These are phyloP conservation scores for Alternaria triticimaculans DNA, from an alignment of 2,329 filamentous ascomycete genomes.

Conservation along the genomic window DNA sequence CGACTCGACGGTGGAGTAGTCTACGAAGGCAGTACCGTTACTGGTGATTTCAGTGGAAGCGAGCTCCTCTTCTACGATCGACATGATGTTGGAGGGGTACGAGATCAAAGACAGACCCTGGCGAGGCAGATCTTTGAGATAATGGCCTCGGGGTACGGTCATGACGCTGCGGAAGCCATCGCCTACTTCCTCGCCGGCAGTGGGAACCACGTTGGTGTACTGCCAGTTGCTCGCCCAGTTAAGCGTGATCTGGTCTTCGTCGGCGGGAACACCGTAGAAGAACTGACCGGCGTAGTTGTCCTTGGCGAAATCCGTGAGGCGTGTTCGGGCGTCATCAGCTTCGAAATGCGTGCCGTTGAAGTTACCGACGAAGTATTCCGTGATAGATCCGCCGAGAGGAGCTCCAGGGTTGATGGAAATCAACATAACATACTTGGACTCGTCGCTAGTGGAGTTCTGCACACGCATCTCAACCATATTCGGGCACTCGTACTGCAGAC, in stretches of 20 bases:
- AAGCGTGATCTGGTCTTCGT: conserved; percentile 56
- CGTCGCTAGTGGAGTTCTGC: conserved; percentile 33
- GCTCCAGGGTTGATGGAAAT: conserved; percentile 66
- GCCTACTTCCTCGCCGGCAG: conserved; percentile 54
- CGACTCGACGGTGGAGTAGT: conserved; percentile 59
- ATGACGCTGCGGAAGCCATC: conserved; percentile 59
- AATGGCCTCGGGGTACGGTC: conserved; percentile 60
- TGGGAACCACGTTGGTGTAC: conserved; percentile 63
- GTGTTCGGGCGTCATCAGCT: conserved; percentile 51
- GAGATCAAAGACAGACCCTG: conserved; percentile 61
- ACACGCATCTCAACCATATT: conserved; percentile 66
- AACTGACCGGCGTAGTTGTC: conserved; percentile 66
- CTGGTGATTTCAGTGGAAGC: conserved; percentile 52
- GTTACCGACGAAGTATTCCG: conserved; percentile 63
- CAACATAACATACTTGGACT: conserved; percentile 53
- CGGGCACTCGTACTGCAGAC: conserved; percentile 68
- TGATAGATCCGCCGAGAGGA: conserved; percentile 62
- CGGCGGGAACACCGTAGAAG: conserved; percentile 54
- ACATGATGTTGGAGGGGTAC: conserved; percentile 57
- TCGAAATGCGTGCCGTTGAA: conserved; percentile 71
- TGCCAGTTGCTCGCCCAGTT: conserved; percentile 68
- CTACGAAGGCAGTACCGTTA: conserved; percentile 58
- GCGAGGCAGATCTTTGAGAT: conserved; percentile 59
- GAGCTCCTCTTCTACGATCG: conserved; percentile 57
- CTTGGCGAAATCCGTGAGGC: conserved; percentile 57